Conservation (phyloP, 2,329 filamentous ascomycete genomes). For the Sarocladium kiliense region DNA sequence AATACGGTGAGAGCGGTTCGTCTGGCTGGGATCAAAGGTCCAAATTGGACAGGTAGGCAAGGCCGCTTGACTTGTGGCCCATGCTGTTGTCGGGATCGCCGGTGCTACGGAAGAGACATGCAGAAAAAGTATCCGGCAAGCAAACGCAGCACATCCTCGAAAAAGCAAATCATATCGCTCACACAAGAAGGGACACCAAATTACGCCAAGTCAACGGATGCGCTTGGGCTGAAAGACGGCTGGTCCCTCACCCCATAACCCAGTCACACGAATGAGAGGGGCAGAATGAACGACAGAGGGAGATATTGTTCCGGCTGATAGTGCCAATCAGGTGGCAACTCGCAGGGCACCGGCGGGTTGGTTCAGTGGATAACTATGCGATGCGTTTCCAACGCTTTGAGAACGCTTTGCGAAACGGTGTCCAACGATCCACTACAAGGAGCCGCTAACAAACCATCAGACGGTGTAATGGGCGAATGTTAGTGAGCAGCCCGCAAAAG, state of each 20-base stretch:
- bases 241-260: not conserved
- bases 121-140: too few relatives aligned
- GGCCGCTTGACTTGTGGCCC: not conserved
- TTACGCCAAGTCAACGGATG: not conserved
- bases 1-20: too few relatives aligned
- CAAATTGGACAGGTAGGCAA: not conserved
- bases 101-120: too few relatives aligned
- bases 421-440: not conserved
- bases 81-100: too few relatives aligned
- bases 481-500: too few relatives aligned
- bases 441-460: too few relatives aligned
- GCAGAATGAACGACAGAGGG: not conserved
- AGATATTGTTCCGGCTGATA: not conserved
- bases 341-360: constrained; percentile 5
- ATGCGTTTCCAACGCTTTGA: too few relatives aligned
- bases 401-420: not conserved
- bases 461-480: too few relatives aligned
- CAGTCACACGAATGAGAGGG: not conserved
- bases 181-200: not conserved
- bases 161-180: not conserved
- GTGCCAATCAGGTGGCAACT: not conserved
- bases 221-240: not conserved
- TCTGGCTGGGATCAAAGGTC: too few relatives aligned
- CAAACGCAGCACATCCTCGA: not conserved
- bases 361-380: constrained; percentile 6